Evolutionary conservation across 805 yeast species (phyloP), one percentile per base, ranked within the genome.

Genomic region (Pichia manshurica): DNA sequence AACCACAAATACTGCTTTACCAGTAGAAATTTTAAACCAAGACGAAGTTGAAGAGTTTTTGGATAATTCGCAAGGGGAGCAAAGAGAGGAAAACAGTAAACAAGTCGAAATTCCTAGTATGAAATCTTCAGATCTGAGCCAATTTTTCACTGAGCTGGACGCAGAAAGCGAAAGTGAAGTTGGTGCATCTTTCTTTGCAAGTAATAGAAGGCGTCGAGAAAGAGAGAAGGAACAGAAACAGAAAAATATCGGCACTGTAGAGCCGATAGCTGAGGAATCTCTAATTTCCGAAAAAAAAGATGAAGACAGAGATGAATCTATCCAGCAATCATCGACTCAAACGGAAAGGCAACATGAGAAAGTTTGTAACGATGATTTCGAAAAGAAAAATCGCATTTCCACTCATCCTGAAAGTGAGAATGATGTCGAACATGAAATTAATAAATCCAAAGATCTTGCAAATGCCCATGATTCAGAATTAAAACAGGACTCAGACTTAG

Each of bases 21-120:
- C 51, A 3, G 31, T 52, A 36, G 63, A 60, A 43, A 45, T 61
- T 8, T 53, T 60, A 4, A 61, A 58, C 12, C 47, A 46, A 10
- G 66, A 62, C 43, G 63, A 59, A 28, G 40, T 56, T 32, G 62
- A 58, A 19, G 58, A 52, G 21, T 41, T 39, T n/a, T 25, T 44
- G 12, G 25, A 36, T 20, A 52, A 46, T 25, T 41, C 50, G 10
- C 40, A 39, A 28, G 21, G 23, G 20, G 34, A 46, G 10, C 29
- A 29, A 12, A 29, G 34, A 41, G 32, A 15, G 8, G 5, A 9
- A 20, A 22, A 20, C 5, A 28, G 19, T 29, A 16, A 36, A 25
- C 28, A 40, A 28, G 44, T 49, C 7, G 43, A 42, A 3, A 49
- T 46, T 16, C 56, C 56, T 3, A 44, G 41, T 19, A 39, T 53